Evolutionary conservation across 2,329 filamentous ascomycete genomes (phyloP).

Genomic region (Claviceps pusilla): DNA sequence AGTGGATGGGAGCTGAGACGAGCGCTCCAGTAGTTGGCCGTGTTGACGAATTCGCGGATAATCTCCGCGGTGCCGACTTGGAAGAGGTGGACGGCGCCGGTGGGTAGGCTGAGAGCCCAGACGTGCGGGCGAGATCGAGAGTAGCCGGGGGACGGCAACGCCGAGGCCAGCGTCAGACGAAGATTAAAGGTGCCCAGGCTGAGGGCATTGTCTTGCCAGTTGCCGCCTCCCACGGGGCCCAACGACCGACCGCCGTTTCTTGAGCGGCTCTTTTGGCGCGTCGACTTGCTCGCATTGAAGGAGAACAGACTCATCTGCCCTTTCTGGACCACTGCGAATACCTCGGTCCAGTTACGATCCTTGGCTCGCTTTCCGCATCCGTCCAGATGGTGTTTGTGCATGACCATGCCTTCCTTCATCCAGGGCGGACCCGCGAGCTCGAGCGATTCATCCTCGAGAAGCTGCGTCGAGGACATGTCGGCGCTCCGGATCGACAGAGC

Average conservation of each 20-base stretch:
- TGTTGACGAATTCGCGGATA: constrained; percentile 82
- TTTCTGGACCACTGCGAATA: constrained; percentile 91
- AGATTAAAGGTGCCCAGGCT: constrained; percentile 76
- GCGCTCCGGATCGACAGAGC: constrained; percentile 42
- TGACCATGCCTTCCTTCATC: constrained; percentile 92
- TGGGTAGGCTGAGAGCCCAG: constrained; percentile 84
- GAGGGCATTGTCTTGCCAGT: constrained; percentile 96
- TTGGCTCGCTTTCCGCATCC: constrained; percentile 81
- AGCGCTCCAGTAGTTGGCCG: constrained; percentile 95
- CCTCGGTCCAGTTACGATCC: constrained; percentile 86
- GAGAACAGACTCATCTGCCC: constrained; percentile 90
- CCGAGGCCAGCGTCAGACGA: constrained; percentile 80
- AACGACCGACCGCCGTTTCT: constrained; percentile 34
- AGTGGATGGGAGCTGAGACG: constrained; percentile 86
- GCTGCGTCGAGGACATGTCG: constrained; percentile 41
- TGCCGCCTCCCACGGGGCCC: constrained; percentile 76
- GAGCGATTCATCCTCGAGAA: constrained; percentile 84
- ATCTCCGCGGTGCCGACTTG: constrained; percentile 93
- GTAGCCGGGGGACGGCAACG: constrained; percentile 80
- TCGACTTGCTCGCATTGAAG: constrained; percentile 69
- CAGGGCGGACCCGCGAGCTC: constrained; percentile 90
- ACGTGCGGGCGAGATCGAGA: constrained; percentile 82
- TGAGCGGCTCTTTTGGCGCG: constrained; percentile 49
- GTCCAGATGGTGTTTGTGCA: constrained; percentile 93
- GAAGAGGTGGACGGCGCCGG: constrained; percentile 92